phyloP scores from a whole-genome alignment of 257 asterid species.

The Nicotiana tabacum region DNA sequence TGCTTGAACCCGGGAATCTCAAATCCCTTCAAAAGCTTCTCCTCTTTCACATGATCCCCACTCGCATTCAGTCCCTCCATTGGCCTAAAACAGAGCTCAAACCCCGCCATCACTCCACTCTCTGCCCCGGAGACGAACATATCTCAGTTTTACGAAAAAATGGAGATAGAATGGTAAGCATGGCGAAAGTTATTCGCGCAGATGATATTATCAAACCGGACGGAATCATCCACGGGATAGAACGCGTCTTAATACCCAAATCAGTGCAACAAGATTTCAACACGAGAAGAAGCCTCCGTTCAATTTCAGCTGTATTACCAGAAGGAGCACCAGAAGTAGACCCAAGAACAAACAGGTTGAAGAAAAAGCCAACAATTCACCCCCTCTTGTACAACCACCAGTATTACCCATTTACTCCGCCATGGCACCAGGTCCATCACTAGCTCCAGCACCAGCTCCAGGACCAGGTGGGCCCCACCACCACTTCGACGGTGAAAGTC shows the following conservation, averaged over 20 bases:
- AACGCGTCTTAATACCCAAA: constrained; percentile 64
- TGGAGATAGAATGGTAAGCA: constrained; percentile 41
- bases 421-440: constrained; percentile 86
- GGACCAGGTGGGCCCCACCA: constrained; percentile 92
- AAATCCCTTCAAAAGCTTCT: constrained; percentile 69
- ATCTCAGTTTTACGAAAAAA: constrained; percentile 24
- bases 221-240: constrained; percentile 95
- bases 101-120: constrained; percentile 31
- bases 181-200: constrained; percentile 38
- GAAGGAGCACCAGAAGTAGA: constrained; percentile 88
- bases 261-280: constrained; percentile 85
- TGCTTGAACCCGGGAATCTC: constrained; percentile 78
- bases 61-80: constrained; percentile 50
- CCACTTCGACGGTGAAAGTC: constrained; percentile 90
- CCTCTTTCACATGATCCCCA: constrained; percentile 77
- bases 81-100: constrained; percentile 25
- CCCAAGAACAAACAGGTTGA: constrained; percentile 68
- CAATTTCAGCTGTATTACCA: constrained; percentile 78
- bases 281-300: constrained; percentile 51
- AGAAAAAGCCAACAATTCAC: constrained; percentile 43
- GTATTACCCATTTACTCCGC: constrained; percentile 61
- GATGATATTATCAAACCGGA: constrained; percentile 75
- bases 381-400: no score
- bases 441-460: constrained; percentile 95
- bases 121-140: constrained; percentile 40